Evolutionary conservation across 768 basidiomycete species (phyloP).

Genomic region (Cystobasidium onofrii): DNA sequence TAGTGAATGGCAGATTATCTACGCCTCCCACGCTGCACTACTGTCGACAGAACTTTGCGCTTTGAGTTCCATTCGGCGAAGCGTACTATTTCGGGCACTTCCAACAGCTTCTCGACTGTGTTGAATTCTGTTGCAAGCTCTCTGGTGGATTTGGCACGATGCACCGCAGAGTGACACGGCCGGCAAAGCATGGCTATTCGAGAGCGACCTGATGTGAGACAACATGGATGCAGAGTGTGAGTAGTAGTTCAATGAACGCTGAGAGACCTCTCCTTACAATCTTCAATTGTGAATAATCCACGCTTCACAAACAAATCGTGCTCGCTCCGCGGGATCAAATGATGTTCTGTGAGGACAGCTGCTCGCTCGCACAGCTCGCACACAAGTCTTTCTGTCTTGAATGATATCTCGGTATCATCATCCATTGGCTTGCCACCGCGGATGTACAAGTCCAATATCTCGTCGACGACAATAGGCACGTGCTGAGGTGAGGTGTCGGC

Average conservation of each 20-base stretch:
- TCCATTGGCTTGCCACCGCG: neutral
- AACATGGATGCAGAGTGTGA: too few species aligned
- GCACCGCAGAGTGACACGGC: constrained; percentile 18
- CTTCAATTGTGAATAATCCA: constrained; percentile 4
- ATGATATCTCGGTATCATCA: neutral
- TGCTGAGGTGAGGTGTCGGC: neutral
- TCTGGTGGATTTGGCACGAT: constrained; percentile 8
- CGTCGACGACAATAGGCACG: neutral
- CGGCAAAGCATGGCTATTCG: constrained; percentile 15
- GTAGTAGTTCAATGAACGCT: too few species aligned
- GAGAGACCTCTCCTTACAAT: constrained; percentile 20
- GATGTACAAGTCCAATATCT: constrained; percentile 3
- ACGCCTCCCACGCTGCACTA: neutral
- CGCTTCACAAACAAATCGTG: constrained; percentile 18
- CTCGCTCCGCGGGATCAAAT: constrained; percentile 22
- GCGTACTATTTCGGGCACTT: constrained; percentile 12
- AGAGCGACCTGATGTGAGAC: neutral
- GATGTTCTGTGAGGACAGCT: constrained; percentile 18
- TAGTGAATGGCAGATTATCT: neutral
- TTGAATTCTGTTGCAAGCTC: constrained; percentile 19
- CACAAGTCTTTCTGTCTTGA: neutral
- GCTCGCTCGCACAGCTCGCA: constrained; percentile 24
- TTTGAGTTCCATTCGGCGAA: constrained; percentile 29
- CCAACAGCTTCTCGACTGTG: constrained; percentile 14
- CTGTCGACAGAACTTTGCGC: constrained; percentile 19